Evolutionary conservation across 768 basidiomycete genomes (phyloP).

Genomic region (Auriscalpium vulgare): DNA sequence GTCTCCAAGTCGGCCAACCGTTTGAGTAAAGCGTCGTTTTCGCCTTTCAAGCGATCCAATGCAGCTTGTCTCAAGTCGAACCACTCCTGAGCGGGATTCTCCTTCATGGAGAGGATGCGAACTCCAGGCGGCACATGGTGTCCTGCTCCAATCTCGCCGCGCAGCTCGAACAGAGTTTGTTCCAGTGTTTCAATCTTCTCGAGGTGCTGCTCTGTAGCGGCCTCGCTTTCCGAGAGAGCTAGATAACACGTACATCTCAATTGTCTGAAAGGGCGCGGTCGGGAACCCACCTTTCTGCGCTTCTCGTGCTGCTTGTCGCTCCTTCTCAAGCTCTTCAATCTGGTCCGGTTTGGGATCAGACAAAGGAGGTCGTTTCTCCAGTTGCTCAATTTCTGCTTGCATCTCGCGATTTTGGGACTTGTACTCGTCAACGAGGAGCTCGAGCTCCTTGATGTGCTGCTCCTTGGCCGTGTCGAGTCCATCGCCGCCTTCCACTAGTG

Average conservation of each 20-base stretch:
- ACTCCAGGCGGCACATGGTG: slow-evolving; percentile 65
- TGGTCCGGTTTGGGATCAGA: slow-evolving; percentile 29
- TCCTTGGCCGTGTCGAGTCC: slow-evolving; percentile 29
- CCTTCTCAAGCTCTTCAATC: slow-evolving; percentile 29
- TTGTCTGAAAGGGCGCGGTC: not conserved
- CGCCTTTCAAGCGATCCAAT: slow-evolving; percentile 67
- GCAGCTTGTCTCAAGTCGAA: slow-evolving; percentile 65
- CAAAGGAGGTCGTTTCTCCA: slow-evolving; percentile 28
- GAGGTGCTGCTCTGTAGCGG: slow-evolving; percentile 30
- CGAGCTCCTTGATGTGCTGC: slow-evolving; percentile 46
- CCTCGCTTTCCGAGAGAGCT: slow-evolving; percentile 40
- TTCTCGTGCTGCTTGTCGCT: slow-evolving; percentile 22
- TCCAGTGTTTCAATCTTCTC: slow-evolving; percentile 63
- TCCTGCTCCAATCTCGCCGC: slow-evolving; percentile 69
- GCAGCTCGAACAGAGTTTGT: slow-evolving; percentile 70
- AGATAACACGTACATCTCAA: not conserved
- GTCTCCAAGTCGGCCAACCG: slow-evolving; percentile 56
- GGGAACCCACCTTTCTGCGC: slow-evolving; percentile 32
- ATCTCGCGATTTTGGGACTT: slow-evolving; percentile 42
- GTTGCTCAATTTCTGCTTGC: slow-evolving; percentile 38
- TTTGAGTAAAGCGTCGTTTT: slow-evolving; percentile 78
- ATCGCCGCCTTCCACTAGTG: slow-evolving; percentile 27
- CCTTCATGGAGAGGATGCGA: slow-evolving; percentile 58
- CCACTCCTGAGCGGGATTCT: slow-evolving; percentile 83
- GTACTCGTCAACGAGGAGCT: slow-evolving; percentile 46